Conservation (phyloP, 768 basidiomycete genomes). For the Polyporus arcularius region DNA sequence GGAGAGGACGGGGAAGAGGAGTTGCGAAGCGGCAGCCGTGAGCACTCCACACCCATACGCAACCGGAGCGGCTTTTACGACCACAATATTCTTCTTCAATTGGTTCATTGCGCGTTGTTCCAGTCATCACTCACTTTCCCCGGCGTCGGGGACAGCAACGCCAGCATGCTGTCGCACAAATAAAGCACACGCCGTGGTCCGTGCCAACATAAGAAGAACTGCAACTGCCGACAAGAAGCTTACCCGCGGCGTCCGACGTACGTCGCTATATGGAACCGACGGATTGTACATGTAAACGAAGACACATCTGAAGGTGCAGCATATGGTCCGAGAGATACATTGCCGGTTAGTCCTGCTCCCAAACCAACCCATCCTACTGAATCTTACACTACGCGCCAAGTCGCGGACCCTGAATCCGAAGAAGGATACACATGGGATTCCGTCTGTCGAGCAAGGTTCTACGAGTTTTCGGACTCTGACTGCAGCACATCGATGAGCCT, state of each 20-base stretch:
- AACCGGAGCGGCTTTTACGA: not conserved
- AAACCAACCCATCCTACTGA: too few species aligned
- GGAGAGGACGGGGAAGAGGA: conserved; percentile 21
- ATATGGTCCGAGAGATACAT: not conserved
- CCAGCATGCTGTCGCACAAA: not conserved
- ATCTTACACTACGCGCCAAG: too few species aligned
- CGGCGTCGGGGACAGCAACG: not conserved
- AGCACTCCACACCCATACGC: conserved; percentile 4
- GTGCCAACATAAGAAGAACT: not conserved
- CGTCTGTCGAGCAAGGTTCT: too few species aligned
- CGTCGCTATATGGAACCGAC: conserved; percentile 12
- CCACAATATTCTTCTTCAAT: not conserved
- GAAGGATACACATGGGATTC: too few species aligned
- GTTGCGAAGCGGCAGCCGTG: conserved; percentile 16
- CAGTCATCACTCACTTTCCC: conserved; percentile 2
- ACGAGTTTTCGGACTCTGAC: too few species aligned
- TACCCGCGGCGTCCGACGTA: conserved; percentile 14
- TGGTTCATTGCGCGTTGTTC: not conserved
- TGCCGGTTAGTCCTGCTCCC: not conserved
- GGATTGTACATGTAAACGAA: conserved; percentile 19
- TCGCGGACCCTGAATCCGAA: too few species aligned
- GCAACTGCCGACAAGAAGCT: conserved; percentile 1
- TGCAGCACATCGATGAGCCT: too few species aligned
- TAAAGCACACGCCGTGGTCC: not conserved
- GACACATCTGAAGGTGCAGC: conserved; percentile 8